Evolutionary conservation across 2,329 filamentous ascomycete species (phyloP), one percentile per base, ranked within the genome.

Genomic region (Chaetoscypha palmicola): DNA sequence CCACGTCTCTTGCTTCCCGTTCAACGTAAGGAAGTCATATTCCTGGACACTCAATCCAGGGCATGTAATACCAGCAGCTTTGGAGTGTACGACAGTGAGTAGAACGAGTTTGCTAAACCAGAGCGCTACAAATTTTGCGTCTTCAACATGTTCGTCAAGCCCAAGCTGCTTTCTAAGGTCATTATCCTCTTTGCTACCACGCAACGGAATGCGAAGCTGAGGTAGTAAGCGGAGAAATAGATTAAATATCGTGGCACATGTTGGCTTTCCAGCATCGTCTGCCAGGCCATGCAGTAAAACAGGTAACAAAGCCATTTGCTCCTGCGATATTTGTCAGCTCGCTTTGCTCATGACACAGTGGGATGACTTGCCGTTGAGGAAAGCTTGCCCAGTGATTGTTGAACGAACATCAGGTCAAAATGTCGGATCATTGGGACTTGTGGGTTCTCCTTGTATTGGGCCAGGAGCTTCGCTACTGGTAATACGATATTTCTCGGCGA

Each of bases 341-440:
- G 16, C 8, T 33, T n/a, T 12, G 4, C 8, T 9, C 14, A 19
- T 16, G 7, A 2, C 9, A 9, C 20, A 32, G 24, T 10, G 5
- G 8, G 14, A 63, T 17, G 76, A 61, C 52, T 43, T 45, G 66
- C 65, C 12, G 66, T 62, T 9, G 72, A 63, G 2, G 73, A 69
- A 16, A 86, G 64, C 38, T 81, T 72, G 40, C 74, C 73, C 34
- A 86, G 70, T 30, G 91, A 92, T 60, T 94, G 87, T 58, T 94
- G 86, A 28, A 96, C 84, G 61, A 94, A 95, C 14, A 85, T 73
- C 31, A 97, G 69, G 64, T 97, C 90, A 55, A 96, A 85, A 61
- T 94, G 86, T 51, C 87, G 83, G 52, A 98, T 79, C 28, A 96
- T 72, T 1, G 81, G 70, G 10, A 81, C 83, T 30, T 79, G 72